Percentiles rank a stretch among this genome's conserved stretches.
phyloP scores from a whole-genome alignment of 805 yeast genomes.

The Metschnikowia arizonensis region DNA sequence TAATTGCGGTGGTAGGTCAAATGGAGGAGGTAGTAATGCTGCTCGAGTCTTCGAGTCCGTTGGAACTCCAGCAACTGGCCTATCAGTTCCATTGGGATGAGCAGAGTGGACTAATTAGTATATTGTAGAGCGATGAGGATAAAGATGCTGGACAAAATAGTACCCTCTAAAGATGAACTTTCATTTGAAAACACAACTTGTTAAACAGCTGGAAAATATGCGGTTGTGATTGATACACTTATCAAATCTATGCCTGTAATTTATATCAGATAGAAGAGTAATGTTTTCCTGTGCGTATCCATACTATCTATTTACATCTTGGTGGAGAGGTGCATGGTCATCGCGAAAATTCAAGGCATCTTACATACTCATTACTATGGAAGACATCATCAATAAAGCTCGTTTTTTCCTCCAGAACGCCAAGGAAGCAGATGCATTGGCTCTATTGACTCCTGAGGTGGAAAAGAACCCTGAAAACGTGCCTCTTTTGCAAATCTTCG shows the following conservation, averaged over 20 bases:
- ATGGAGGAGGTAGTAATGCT: slow-evolving; percentile 58
- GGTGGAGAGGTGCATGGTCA: slow-evolving; percentile 7
- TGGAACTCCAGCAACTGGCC: neutral
- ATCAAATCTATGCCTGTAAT: no score
- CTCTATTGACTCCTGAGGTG: slow-evolving; percentile 38
- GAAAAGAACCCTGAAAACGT: slow-evolving; percentile 32
- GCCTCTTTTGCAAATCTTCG: slow-evolving; percentile 54
- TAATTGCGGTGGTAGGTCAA: slow-evolving; percentile 65
- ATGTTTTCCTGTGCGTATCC: neutral
- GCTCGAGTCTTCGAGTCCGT: slow-evolving; percentile 13
- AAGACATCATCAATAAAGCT: slow-evolving; percentile 30
- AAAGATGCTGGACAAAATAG: neutral
- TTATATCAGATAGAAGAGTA: neutral
- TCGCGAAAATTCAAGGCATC: slow-evolving; percentile 11
- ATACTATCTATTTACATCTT: neutral
- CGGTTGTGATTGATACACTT: no score
- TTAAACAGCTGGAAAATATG: no score
- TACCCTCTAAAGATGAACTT: neutral
- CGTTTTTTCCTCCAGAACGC: slow-evolving; percentile 43
- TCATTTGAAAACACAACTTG: neutral
- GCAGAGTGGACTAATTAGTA: neutral
- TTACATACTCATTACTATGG: slow-evolving; percentile 10
- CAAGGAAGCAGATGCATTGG: slow-evolving; percentile 54
- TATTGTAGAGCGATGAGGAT: neutral
- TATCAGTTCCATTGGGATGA: neutral